phyloP scores from a whole-genome alignment of 2,329 filamentous ascomycete genomes.

The Penicillium rolfsii region DNA sequence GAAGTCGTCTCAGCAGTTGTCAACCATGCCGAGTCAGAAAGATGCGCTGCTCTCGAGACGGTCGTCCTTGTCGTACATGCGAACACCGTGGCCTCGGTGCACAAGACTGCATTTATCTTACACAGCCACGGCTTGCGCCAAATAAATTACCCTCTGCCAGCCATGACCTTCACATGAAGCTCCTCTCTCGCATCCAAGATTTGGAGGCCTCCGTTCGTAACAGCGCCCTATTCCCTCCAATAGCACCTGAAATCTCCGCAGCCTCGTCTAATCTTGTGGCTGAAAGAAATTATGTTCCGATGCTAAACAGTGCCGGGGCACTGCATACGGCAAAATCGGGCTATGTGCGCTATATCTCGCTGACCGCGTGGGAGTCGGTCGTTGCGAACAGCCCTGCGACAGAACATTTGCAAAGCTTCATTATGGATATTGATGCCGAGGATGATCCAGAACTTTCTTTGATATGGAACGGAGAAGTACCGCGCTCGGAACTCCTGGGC shows the following conservation, averaged over 20 bases:
- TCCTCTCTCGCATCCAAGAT: neutral
- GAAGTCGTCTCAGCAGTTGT: neutral
- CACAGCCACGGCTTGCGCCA: neutral
- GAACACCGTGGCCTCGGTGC: neutral
- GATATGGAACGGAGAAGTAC: neutral
- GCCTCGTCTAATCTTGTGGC: too few species aligned
- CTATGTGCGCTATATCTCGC: neutral
- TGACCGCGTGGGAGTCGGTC: neutral
- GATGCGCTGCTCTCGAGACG: neutral
- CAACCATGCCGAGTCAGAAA: neutral
- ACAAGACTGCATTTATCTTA: neutral
- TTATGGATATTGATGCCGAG: neutral
- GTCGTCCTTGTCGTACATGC: neutral
- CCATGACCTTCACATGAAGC: neutral
- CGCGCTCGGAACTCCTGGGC: neutral
- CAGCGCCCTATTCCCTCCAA: neutral
- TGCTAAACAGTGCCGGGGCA: neutral
- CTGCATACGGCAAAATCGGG: neutral
- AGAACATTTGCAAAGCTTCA: neutral
- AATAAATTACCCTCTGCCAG: neutral
- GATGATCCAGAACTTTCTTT: neutral
- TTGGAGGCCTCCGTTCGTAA: neutral
- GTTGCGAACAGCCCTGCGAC: neutral
- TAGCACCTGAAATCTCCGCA: too few species aligned
- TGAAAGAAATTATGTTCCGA: neutral